phyloP scores from a whole-genome alignment of 805 yeast species.

The Candida bentonensis region DNA sequence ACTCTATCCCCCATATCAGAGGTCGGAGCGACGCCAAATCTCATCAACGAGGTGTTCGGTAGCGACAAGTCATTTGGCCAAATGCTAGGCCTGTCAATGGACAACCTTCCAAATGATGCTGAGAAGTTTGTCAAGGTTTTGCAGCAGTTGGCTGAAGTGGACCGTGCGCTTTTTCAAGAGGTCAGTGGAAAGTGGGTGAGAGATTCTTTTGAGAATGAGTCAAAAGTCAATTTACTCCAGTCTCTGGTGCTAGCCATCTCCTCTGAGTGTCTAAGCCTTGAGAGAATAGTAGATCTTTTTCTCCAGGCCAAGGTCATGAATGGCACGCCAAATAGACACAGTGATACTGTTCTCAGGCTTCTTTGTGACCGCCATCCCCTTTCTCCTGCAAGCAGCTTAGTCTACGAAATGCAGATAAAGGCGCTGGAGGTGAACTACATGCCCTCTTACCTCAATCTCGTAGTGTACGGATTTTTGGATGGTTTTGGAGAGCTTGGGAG shows the following conservation, averaged over 20 bases:
- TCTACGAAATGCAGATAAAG: not conserved
- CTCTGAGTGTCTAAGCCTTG: constrained; percentile 24
- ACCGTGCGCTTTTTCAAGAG: constrained; percentile 11
- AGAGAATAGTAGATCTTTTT: constrained; percentile 22
- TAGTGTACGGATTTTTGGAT: not conserved
- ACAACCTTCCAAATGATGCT: constrained; percentile 3
- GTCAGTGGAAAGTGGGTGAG: constrained; percentile 14
- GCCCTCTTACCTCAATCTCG: not conserved
- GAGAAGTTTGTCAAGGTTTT: constrained; percentile 8
- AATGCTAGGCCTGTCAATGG: constrained; percentile 1
- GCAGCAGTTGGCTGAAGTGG: constrained; percentile 13
- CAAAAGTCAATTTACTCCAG: constrained; percentile 24
- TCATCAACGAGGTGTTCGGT: not conserved
- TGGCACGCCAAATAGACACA: not conserved
- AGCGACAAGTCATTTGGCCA: not conserved
- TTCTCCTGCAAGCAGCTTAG: not conserved
- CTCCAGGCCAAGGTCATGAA: constrained; percentile 12
- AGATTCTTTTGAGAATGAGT: constrained; percentile 20
- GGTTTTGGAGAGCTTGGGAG: not conserved
- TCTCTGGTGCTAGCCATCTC: constrained; percentile 20
- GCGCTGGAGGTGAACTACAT: not conserved
- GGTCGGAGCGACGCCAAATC: not conserved
- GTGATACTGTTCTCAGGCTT: not conserved
- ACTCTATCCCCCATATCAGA: constrained; percentile 17
- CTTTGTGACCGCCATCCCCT: not conserved